Percentiles rank a stretch among this genome's conserved stretches.
Conservation (phyloP, 805 yeast genomes). For the Saccharomycopsis lassenensis region DNA sequence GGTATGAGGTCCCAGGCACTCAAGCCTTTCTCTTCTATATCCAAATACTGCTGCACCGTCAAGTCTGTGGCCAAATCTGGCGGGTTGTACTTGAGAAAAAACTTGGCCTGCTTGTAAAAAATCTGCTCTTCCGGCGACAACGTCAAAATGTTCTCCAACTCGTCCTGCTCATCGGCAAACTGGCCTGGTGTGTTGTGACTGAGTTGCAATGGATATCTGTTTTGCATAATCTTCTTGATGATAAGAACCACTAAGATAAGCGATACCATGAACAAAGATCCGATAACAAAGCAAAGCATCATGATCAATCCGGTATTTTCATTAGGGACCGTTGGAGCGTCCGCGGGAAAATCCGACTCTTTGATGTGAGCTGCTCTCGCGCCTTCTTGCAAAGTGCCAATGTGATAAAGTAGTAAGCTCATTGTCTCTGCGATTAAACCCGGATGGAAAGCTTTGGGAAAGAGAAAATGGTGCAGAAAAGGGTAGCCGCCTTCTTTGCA, state of each 20-base stretch:
- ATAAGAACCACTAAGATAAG: conserved; percentile 5
- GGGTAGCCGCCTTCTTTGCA: too few relatives aligned
- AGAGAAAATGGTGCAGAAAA: too few relatives aligned
- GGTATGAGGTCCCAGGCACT: conserved; percentile 72
- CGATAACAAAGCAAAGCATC: conserved; percentile 5
- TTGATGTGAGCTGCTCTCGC: too few relatives aligned
- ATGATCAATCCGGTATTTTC: conserved; percentile 2
- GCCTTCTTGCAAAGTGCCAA: too few relatives aligned
- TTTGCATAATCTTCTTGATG: not conserved
- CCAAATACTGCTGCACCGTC: conserved; percentile 44
- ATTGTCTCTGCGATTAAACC: too few relatives aligned
- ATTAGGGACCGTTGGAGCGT: too few relatives aligned
- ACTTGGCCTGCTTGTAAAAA: conserved; percentile 31
- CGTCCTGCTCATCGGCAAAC: conserved; percentile 18
- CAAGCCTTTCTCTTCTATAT: conserved; percentile 80
- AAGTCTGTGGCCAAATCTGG: conserved; percentile 33
- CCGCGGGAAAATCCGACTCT: too few relatives aligned
- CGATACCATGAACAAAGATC: conserved; percentile 1
- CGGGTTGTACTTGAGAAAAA: conserved; percentile 27
- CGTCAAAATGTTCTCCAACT: conserved; percentile 10
- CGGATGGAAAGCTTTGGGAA: too few relatives aligned
- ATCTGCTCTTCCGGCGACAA: conserved; percentile 26
- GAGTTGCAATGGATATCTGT: conserved; percentile 15
- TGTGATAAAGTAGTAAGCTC: too few relatives aligned
- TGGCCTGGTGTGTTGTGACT: conserved; percentile 21